phyloP scores from a whole-genome alignment of 352 stramenopile genomes.

The Phytophthora hybrid region DNA sequence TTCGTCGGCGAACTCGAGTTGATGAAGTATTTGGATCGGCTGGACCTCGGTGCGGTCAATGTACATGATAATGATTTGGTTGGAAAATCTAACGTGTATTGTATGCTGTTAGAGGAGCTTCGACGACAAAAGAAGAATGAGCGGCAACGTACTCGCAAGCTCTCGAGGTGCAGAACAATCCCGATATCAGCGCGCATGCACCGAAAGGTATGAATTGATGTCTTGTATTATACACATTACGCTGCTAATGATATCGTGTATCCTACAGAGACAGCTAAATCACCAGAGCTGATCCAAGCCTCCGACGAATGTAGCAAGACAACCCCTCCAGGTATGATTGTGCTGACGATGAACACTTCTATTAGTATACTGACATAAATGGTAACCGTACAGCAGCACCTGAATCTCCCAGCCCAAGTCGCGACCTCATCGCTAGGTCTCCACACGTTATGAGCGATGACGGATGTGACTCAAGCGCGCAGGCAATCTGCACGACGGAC shows the following conservation, averaged over 20 bases:
- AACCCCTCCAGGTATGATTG: not conserved
- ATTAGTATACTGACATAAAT: not conserved
- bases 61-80: too few species aligned
- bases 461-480: too few species aligned
- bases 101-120: not conserved
- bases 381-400: not conserved
- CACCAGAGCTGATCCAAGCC: not conserved
- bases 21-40: slow-evolving; percentile 4
- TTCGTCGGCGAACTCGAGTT: not conserved
- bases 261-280: not conserved
- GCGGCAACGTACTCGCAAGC: not conserved
- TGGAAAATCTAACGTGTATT: not conserved
- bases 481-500: too few species aligned
- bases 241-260: not conserved
- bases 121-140: not conserved
- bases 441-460: not conserved
- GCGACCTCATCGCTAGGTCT: not conserved
- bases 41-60: not conserved
- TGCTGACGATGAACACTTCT: not conserved
- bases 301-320: not conserved
- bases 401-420: not conserved
- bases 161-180: not conserved
- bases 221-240: not conserved
- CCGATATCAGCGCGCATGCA: not conserved
- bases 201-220: not conserved